A percentile compares a stretch with the other conserved stretches of the same genome.
Conservation (phyloP, 805 yeast species). For the Scheffersomyces coipomensis region DNA sequence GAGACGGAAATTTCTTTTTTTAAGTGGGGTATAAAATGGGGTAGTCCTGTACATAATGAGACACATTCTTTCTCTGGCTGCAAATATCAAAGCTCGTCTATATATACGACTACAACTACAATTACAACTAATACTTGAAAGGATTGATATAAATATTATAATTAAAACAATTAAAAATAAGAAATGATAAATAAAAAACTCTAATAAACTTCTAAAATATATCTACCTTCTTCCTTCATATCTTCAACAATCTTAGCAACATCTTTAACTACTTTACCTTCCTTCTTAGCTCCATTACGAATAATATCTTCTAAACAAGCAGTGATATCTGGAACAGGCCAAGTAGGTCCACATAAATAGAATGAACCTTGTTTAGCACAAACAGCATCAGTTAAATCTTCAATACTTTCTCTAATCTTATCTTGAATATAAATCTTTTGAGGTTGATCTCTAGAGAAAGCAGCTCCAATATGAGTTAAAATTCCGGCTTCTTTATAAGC, state of each 20-base stretch:
- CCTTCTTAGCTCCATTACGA: conserved; percentile 62
- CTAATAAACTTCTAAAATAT: conserved; percentile 89
- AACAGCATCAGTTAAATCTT: conserved; percentile 75
- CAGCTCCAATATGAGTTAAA: conserved; percentile 94
- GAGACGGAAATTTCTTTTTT: too few species aligned
- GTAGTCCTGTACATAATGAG: too few species aligned
- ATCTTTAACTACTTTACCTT: conserved; percentile 64
- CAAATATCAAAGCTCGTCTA: too few species aligned
- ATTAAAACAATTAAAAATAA: too few species aligned
- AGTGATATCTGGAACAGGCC: conserved; percentile 98
- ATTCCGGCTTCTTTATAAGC: conserved; percentile 91
- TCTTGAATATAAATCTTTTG: conserved; percentile 95
- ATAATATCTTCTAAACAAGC: conserved; percentile 84
- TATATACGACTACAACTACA: background rate
- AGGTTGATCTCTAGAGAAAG: conserved; percentile 96
- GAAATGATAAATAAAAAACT: too few species aligned
- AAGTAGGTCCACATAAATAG: conserved; percentile 97
- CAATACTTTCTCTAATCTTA: conserved; percentile 75
- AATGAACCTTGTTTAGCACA: conserved; percentile 79
- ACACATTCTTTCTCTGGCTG: too few species aligned
- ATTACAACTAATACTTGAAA: background rate
- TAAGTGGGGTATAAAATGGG: too few species aligned
- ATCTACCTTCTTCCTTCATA: conserved; percentile 88
- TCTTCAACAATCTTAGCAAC: conserved; percentile 82
- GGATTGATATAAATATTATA: background rate